Evolutionary conservation across 177 flowering plant genomes (phyloP).

Genomic region (Tripterygium wilfordii): DNA sequence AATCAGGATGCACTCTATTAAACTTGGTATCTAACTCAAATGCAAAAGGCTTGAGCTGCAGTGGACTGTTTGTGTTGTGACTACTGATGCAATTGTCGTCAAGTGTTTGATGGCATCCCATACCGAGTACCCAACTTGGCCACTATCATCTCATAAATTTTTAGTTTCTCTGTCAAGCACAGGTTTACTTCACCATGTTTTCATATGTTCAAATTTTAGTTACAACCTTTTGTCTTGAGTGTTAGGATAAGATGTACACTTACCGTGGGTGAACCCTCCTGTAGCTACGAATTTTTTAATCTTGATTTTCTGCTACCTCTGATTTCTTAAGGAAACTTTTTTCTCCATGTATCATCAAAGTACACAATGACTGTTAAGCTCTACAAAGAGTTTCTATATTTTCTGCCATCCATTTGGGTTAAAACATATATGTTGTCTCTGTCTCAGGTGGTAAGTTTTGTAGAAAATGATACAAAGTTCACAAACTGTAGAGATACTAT

Average conservation of each 20-base stretch:
- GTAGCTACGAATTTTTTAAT: neutral
- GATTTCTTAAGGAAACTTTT: neutral
- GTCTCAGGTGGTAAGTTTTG: conserved; percentile 45
- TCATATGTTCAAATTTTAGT: neutral
- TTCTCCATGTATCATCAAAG: neutral
- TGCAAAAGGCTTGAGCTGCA: neutral
- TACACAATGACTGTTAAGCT: too few relatives aligned
- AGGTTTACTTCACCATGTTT: neutral
- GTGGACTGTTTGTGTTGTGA: neutral
- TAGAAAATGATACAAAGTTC: conserved; percentile 17
- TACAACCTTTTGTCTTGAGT: neutral
- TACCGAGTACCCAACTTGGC: neutral
- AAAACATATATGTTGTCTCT: neutral
- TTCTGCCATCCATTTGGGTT: neutral
- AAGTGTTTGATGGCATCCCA: too few relatives aligned
- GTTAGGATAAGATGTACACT: neutral
- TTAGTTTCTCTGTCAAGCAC: neutral
- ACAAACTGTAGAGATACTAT: conserved; percentile 26
- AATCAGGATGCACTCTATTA: neutral
- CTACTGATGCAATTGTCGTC: too few relatives aligned
- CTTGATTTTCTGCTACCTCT: neutral
- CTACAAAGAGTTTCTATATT: too few relatives aligned
- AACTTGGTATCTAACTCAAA: neutral
- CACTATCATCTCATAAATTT: neutral
- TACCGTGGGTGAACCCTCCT: neutral